These are phyloP conservation scores for Coniella vitis DNA, from an alignment of 2,329 filamentous ascomycete genomes.

Conservation along the genomic window DNA sequence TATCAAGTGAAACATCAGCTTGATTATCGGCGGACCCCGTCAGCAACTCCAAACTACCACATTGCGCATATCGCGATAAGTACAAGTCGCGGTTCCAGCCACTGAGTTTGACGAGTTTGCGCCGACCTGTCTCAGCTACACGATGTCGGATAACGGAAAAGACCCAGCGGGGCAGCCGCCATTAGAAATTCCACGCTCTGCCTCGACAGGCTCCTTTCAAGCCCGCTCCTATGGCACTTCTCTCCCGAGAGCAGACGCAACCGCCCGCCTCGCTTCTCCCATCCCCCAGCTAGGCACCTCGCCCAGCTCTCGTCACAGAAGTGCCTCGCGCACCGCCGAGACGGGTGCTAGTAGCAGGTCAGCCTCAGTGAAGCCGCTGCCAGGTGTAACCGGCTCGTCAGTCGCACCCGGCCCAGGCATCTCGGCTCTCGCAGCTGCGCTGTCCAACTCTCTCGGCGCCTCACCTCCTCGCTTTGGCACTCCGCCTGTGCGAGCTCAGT, in stretches of 20 bases:
- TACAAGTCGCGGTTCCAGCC: conserved; percentile 3
- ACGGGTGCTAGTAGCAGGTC: conserved; percentile 26
- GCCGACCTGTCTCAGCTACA: conserved; percentile 1
- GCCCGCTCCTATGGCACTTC: conserved; percentile 44
- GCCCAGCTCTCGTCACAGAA: conserved; percentile 14
- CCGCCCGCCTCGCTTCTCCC: conserved; percentile 54
- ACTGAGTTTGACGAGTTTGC: conserved; percentile 1
- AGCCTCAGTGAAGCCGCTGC: conserved; percentile 53
- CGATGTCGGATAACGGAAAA: conserved; percentile 23
- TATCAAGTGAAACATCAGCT: too few species aligned
- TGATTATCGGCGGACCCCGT: too few species aligned
- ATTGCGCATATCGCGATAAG: conserved; percentile 5
- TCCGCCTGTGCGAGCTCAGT: conserved; percentile 51
- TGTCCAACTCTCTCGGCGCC: conserved; percentile 66
- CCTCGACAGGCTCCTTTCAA: conserved; percentile 40
- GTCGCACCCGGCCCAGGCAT: conserved; percentile 67
- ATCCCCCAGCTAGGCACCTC: conserved; percentile 34
- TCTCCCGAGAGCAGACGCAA: conserved; percentile 51
- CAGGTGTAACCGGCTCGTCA: conserved; percentile 52
- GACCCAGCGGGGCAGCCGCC: conserved; percentile 25
- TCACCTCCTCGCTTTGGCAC: conserved; percentile 66
- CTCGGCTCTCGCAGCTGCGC: conserved; percentile 81
- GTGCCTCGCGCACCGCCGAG: conserved; percentile 31
- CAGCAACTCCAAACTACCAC: too few species aligned
- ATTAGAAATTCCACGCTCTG: conserved; percentile 34